A percentile compares a stretch with the other conserved stretches of the same genome.
phyloP scores from a whole-genome alignment of 1,284 basidiomycete species.

The Crucibulum parvulum region DNA sequence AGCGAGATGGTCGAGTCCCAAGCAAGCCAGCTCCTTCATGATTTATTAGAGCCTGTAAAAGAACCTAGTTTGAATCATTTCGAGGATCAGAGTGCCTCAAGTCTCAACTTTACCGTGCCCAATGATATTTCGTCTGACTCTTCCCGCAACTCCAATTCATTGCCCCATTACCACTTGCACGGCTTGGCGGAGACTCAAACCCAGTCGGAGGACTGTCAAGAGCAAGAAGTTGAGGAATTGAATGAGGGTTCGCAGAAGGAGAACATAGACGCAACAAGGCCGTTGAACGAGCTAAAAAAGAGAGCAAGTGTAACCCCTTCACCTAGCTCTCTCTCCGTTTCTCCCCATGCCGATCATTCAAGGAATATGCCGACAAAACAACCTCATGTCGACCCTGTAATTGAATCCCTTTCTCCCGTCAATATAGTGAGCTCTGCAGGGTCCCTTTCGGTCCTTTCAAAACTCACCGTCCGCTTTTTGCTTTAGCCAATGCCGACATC shows the following conservation, averaged over 20 bases:
- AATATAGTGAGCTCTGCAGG: neutral
- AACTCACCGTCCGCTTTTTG: neutral
- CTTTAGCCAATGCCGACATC: neutral
- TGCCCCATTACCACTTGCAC: conserved; percentile 59
- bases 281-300: conserved; percentile 15
- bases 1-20: conserved; percentile 48
- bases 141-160: conserved; percentile 32
- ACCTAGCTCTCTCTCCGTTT: conserved; percentile 20
- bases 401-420: neutral
- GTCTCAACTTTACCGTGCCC: conserved; percentile 15
- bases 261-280: conserved; percentile 38
- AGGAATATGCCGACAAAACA: conserved; percentile 15
- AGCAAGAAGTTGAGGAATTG: conserved; percentile 27
- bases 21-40: conserved; percentile 47
- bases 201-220: conserved; percentile 46
- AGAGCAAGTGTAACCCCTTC: conserved; percentile 10
- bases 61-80: neutral
- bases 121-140: conserved; percentile 41
- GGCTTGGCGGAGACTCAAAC: conserved; percentile 60
- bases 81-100: neutral
- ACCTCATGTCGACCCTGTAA: conserved; percentile 2
- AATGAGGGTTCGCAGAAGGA: conserved; percentile 58
- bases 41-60: conserved; percentile 30
- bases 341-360: conserved; percentile 30
- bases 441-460: neutral